A percentile compares a stretch with the other conserved stretches of the same genome.
Conservation (phyloP, 768 basidiomycete genomes). For the Vararia minispora region DNA sequence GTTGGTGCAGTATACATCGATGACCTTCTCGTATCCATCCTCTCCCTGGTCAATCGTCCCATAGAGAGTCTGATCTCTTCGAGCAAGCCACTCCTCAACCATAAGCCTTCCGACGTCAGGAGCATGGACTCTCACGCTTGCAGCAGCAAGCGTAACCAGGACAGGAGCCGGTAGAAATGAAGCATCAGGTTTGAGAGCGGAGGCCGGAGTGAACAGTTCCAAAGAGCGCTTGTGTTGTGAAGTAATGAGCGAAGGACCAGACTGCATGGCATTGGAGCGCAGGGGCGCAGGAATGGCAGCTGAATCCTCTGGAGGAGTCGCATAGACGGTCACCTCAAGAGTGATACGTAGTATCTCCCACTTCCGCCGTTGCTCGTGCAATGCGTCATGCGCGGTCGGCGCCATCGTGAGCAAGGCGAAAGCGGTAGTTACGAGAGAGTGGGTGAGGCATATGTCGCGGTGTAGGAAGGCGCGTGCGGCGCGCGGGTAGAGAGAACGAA, state of each 20-base stretch:
- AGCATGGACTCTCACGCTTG: slow-evolving; percentile 55
- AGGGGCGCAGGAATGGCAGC: slow-evolving; percentile 40
- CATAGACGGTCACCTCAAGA: slow-evolving; percentile 63
- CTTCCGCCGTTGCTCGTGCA: slow-evolving; percentile 46
- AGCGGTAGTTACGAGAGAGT: slow-evolving; percentile 55
- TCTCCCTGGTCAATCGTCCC: slow-evolving; percentile 20
- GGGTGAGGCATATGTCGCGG: slow-evolving; percentile 56
- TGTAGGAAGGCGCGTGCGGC: slow-evolving; percentile 73
- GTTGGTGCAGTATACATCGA: slow-evolving; percentile 69
- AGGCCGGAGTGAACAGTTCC: slow-evolving; percentile 49
- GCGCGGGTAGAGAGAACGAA: slow-evolving; percentile 65
- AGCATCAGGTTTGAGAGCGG: slow-evolving; percentile 28
- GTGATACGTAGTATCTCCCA: slow-evolving; percentile 87
- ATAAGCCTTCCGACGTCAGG: slow-evolving; percentile 51
- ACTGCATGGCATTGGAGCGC: slow-evolving; percentile 40
- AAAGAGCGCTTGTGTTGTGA: slow-evolving; percentile 55
- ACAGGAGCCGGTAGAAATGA: slow-evolving; percentile 60
- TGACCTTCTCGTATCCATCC: slow-evolving; percentile 59
- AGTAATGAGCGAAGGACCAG: slow-evolving; percentile 47
- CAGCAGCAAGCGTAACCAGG: slow-evolving; percentile 56
- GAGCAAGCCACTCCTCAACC: slow-evolving; percentile 71
- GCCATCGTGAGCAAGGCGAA: slow-evolving; percentile 42
- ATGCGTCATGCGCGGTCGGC: slow-evolving; percentile 29
- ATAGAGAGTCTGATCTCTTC: slow-evolving; percentile 38
- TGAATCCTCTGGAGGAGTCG: slow-evolving; percentile 34